phyloP scores from a whole-genome alignment of 1,139 yeast genomes.

The Arxiozyma telluris region DNA sequence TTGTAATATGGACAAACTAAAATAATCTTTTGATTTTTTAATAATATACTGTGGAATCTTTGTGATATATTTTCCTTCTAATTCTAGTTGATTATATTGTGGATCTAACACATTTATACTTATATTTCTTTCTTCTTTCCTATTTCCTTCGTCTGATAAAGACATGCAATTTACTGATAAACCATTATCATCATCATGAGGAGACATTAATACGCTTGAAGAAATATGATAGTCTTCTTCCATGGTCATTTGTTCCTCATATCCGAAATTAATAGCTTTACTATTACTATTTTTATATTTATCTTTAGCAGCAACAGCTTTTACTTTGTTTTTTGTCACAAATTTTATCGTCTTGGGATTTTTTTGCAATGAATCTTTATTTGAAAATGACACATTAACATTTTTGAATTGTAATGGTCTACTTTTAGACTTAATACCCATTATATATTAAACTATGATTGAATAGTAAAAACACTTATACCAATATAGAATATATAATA shows the following conservation, averaged over 20 bases:
- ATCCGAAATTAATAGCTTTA: neutral
- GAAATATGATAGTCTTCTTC: neutral
- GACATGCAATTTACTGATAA: neutral
- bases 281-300: neutral
- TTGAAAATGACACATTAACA: neutral
- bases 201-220: neutral
- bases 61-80: neutral
- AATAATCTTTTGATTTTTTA: neutral
- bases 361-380: neutral
- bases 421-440: neutral
- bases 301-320: neutral
- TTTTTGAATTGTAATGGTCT: neutral
- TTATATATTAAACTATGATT: neutral
- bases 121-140: neutral
- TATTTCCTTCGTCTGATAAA: neutral
- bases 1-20: slow-evolving; percentile 1
- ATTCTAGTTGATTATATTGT: neutral
- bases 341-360: neutral
- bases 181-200: neutral
- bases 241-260: neutral
- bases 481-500: too few species aligned
- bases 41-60: neutral
- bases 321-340: neutral
- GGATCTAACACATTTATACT: neutral
- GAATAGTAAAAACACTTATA: too few species aligned